Evolutionary conservation across 192 early-diverging fungal genomes (phyloP).

Genomic region (Coemansia sp.): DNA sequence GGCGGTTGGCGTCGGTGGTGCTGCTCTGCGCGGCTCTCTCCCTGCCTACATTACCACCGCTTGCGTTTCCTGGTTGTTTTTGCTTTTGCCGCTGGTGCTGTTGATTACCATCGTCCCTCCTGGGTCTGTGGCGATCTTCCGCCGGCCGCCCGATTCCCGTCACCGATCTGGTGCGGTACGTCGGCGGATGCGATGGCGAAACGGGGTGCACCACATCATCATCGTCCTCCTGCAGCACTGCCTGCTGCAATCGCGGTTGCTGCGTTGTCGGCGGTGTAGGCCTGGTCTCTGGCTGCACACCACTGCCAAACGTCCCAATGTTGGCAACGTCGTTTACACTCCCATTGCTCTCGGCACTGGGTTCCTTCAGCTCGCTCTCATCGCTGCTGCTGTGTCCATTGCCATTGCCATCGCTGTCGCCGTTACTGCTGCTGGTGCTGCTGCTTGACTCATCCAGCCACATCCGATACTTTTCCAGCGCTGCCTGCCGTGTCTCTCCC

Average conservation of each 20-base stretch:
- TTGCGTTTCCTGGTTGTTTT: not conserved
- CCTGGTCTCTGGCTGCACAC: no score
- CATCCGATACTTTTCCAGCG: conserved; percentile 32
- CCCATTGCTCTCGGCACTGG: not conserved
- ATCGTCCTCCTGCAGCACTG: not conserved
- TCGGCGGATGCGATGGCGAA: not conserved
- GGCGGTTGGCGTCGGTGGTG: no score
- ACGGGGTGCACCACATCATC: no score
- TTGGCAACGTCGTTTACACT: not conserved
- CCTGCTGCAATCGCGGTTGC: not conserved
- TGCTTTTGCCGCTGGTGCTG: not conserved
- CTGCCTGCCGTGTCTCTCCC: conserved; percentile 4
- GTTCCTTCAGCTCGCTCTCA: not conserved
- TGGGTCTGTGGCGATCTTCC: not conserved
- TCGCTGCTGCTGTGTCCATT: not conserved
- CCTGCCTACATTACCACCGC: no score
- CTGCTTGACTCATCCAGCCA: conserved; percentile 39
- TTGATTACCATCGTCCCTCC: not conserved
- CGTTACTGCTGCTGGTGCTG: no score
- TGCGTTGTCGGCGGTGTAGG: not conserved
- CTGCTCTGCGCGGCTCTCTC: no score
- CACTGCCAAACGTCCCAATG: not conserved
- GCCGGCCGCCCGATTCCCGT: not conserved
- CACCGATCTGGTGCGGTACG: not conserved
- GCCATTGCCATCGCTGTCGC: not conserved